phyloP scores from a whole-genome alignment of 805 yeast genomes.

The Metschnikowia proteae region DNA sequence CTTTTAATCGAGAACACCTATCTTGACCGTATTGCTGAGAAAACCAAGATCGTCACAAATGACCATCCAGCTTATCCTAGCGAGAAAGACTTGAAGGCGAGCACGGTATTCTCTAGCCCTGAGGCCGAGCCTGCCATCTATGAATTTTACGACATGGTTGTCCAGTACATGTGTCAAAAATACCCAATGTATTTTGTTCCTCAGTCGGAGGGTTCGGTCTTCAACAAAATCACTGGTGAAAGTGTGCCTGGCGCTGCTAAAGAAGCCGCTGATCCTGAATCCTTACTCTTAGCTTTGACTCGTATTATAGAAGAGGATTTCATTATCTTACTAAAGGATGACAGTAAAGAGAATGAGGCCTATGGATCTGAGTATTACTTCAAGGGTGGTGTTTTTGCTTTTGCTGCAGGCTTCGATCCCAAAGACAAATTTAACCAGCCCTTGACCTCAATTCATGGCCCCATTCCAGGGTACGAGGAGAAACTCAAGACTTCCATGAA shows the following conservation, averaged over 20 bases:
- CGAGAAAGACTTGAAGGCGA: constrained; percentile 23
- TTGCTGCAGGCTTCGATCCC: constrained; percentile 45
- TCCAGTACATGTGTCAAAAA: constrained; percentile 32
- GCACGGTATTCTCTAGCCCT: constrained; percentile 31
- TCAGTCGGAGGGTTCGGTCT: constrained; percentile 16
- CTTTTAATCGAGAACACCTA: constrained; percentile 38
- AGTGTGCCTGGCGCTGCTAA: constrained; percentile 19
- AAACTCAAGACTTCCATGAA: constrained; percentile 41
- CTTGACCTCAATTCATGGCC: constrained; percentile 36
- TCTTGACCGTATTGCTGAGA: constrained; percentile 23
- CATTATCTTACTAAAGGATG: constrained; percentile 36
- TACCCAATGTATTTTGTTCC: constrained; percentile 36
- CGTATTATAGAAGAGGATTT: constrained; percentile 41
- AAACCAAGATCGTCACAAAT: constrained; percentile 28
- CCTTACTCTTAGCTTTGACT: constrained; percentile 22
- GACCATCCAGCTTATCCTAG: constrained; percentile 30
- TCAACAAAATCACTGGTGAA: constrained; percentile 27
- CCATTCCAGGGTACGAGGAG: constrained; percentile 40
- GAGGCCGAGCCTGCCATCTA: constrained; percentile 34
- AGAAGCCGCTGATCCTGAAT: constrained; percentile 9
- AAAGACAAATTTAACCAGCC: constrained; percentile 35
- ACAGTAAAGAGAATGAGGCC: constrained; percentile 22
- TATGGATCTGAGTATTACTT: constrained; percentile 38
- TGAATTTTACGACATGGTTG: constrained; percentile 33
- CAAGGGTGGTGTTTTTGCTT: constrained; percentile 43